Evolutionary conservation across 2,329 filamentous ascomycete species (phyloP).

Genomic region (Beauveria brongniartii): DNA sequence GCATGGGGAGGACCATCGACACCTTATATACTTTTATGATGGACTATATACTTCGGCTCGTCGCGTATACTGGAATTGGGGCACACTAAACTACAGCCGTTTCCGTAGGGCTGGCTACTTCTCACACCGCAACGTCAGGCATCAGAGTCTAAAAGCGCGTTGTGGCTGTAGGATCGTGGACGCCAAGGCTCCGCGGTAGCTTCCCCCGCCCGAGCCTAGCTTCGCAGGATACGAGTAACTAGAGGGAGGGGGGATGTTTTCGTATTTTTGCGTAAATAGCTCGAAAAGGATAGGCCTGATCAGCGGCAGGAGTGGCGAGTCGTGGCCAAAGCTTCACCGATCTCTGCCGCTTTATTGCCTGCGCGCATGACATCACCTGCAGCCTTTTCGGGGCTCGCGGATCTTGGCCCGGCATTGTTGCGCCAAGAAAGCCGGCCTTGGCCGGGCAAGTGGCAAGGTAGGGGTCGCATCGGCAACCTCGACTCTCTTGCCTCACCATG

Average conservation of each 20-base stretch:
- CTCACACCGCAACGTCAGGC: neutral
- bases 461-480: neutral
- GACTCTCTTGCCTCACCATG: neutral
- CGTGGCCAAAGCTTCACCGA: neutral
- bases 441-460: too few species aligned
- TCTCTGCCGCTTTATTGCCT: neutral
- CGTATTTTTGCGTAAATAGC: neutral
- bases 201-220: neutral
- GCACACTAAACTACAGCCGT: neutral
- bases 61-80: neutral
- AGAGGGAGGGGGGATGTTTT: neutral
- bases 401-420: neutral
- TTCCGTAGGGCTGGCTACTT: neutral
- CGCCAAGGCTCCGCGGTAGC: neutral
- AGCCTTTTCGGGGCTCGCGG: neutral
- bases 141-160: neutral
- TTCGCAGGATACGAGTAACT: neutral
- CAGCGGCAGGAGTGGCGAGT: neutral
- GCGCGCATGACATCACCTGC: neutral
- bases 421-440: neutral
- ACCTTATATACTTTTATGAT: neutral
- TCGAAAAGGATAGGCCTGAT: neutral
- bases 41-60: neutral
- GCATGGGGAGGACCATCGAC: neutral
- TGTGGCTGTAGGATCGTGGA: neutral